phyloP scores from a whole-genome alignment of 306 rosid species.

The Oemleria cerasiformis region DNA sequence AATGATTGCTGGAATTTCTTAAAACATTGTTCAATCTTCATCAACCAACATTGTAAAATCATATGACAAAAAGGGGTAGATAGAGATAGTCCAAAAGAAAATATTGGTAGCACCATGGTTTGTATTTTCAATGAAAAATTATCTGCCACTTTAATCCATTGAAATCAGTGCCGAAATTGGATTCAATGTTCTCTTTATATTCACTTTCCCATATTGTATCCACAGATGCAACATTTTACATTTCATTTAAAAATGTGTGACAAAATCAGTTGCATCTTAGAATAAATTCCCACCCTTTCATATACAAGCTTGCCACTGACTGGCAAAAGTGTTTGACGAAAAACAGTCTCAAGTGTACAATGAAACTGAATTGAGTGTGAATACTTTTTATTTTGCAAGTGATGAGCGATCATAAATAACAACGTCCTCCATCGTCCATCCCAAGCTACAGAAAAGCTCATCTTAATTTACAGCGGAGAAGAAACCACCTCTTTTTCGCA shows the following conservation, averaged over 20 bases:
- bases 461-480: conserved; percentile 22
- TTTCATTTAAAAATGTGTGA: not conserved
- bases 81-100: too few relatives aligned
- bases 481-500: not conserved
- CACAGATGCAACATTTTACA: not conserved
- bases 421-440: not conserved
- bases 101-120: too few relatives aligned
- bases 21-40: too few relatives aligned
- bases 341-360: conserved; percentile 20
- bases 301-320: conserved; percentile 31
- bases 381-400: conserved; percentile 9
- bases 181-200: not conserved
- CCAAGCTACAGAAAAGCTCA: not conserved
- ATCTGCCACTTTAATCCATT: not conserved
- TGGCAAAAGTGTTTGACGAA: conserved; percentile 4
- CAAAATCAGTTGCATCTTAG: not conserved
- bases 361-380: conserved; percentile 9
- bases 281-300: conserved; percentile 1
- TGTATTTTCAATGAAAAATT: not conserved
- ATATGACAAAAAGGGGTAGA: too few relatives aligned
- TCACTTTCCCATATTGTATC: conserved; percentile 1
- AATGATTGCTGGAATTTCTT: too few relatives aligned
- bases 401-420: conserved; percentile 18
- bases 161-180: not conserved
- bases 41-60: too few relatives aligned